Percentiles rank a stretch among this genome's conserved stretches.
These are phyloP conservation scores for Naganishia vaughanmartiniae DNA, from an alignment of 768 basidiomycete genomes.

Conservation along the genomic window DNA sequence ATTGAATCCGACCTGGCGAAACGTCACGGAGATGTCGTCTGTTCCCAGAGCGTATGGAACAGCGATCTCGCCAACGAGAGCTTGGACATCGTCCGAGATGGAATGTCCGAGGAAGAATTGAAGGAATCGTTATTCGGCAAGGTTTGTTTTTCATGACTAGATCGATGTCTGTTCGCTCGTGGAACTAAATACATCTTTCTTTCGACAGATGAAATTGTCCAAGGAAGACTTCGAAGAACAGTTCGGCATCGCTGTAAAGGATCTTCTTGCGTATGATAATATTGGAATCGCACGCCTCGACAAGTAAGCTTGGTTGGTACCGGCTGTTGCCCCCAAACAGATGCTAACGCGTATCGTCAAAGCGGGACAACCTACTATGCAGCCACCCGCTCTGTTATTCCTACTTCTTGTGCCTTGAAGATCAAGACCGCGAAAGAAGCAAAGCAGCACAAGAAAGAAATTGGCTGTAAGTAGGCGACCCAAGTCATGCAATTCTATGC, in stretches of 20 bases:
- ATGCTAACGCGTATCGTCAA: slow-evolving; percentile 18
- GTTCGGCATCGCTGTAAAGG: slow-evolving; percentile 17
- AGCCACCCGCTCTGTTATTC: slow-evolving; percentile 50
- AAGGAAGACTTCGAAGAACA: slow-evolving; percentile 20
- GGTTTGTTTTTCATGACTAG: not conserved
- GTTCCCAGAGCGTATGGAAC: slow-evolving; percentile 42
- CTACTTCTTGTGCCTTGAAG: slow-evolving; percentile 48
- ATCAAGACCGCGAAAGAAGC: not conserved
- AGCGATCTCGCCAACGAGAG: slow-evolving; percentile 28
- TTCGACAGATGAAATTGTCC: slow-evolving; percentile 12
- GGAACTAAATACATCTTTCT: not conserved
- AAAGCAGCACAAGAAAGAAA: slow-evolving; percentile 46
- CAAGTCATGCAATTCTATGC: too few species aligned
- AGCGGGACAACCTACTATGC: slow-evolving; percentile 29
- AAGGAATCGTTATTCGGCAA: slow-evolving; percentile 11
- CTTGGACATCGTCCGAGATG: slow-evolving; percentile 25
- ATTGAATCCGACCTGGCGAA: slow-evolving; percentile 44
- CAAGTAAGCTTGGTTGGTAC: slow-evolving; percentile 25
- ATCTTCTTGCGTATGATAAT: slow-evolving; percentile 25
- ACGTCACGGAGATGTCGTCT: slow-evolving; percentile 48
- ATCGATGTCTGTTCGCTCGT: not conserved
- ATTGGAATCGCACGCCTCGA: slow-evolving; percentile 14
- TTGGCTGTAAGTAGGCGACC: slow-evolving; percentile 41
- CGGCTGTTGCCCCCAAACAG: slow-evolving; percentile 38
- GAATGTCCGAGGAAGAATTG: slow-evolving; percentile 27